Evolutionary conservation across 2,329 filamentous ascomycete genomes (phyloP).

Genomic region (Pyrenochaeta sp.): DNA sequence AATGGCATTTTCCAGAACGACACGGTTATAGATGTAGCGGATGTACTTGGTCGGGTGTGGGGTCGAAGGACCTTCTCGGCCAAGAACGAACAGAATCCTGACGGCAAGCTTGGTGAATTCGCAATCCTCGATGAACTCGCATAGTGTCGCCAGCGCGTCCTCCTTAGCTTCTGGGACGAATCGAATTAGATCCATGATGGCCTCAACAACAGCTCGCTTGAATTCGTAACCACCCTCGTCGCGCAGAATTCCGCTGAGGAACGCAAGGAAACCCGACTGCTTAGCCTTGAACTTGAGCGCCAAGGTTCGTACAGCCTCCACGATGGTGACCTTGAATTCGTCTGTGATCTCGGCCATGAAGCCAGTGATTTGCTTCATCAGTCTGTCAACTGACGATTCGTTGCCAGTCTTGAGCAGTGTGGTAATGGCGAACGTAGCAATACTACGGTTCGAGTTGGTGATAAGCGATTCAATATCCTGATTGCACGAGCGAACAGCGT

Average conservation of each 20-base stretch:
- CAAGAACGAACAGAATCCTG: conserved; percentile 91
- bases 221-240: conserved; percentile 99
- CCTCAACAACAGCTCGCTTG: conserved; percentile 96
- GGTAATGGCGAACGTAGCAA: conserved; percentile 97
- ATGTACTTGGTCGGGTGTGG: conserved; percentile 98
- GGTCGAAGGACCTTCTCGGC: conserved; percentile 93
- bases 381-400: conserved; percentile 91
- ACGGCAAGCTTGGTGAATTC: conserved; percentile 98
- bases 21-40: conserved; percentile 98
- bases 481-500: conserved; percentile 91
- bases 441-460: conserved; percentile 95
- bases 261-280: conserved; percentile 96
- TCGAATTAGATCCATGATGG: conserved; percentile 99
- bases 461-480: conserved; percentile 97
- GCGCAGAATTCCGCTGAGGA: conserved; percentile 94
- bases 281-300: conserved; percentile 98
- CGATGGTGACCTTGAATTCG: conserved; percentile 99
- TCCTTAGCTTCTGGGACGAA: conserved; percentile 90
- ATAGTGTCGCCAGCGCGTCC: conserved; percentile 89
- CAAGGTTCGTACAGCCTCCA: conserved; percentile 94
- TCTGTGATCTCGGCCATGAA: conserved; percentile 99
- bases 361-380: conserved; percentile 98
- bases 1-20: conserved; percentile 95
- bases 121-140: conserved; percentile 99
- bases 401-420: conserved; percentile 98